Conservation (phyloP, 305 asterid species). For the Fraxinus dipetala region DNA sequence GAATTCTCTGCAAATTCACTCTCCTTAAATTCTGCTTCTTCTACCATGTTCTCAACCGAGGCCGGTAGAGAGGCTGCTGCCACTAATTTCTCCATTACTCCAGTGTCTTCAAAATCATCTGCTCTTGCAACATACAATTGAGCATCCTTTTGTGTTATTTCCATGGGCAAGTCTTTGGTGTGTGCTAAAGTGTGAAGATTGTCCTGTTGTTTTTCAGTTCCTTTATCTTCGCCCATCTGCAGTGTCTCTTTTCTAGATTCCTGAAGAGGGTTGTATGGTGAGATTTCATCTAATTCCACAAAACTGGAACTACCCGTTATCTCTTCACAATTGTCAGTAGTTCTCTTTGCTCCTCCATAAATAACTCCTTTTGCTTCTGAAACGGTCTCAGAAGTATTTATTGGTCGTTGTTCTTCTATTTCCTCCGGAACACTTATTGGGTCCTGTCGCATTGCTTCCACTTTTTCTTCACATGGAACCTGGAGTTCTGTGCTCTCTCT, state of each 20-base stretch:
- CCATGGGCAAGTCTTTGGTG: slow-evolving; percentile 20
- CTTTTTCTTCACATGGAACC: slow-evolving; percentile 23
- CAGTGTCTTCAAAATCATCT: slow-evolving; percentile 25
- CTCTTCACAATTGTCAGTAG: slow-evolving; percentile 15
- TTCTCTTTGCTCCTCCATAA: slow-evolving; percentile 11
- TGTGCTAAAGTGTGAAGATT: slow-evolving; percentile 19
- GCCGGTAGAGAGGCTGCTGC: slow-evolving; percentile 23
- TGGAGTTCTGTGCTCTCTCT: slow-evolving; percentile 20
- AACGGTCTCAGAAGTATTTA: slow-evolving; percentile 21
- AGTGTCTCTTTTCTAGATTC: slow-evolving; percentile 22
- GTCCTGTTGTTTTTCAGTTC: slow-evolving; percentile 27
- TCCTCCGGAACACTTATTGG: slow-evolving; percentile 14
- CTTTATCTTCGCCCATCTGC: slow-evolving; percentile 25
- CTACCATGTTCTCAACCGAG: slow-evolving; percentile 21
- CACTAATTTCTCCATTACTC: slow-evolving; percentile 25
- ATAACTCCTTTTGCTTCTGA: slow-evolving; percentile 23
- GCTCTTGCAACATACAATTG: slow-evolving; percentile 15
- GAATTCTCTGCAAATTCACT: slow-evolving; percentile 20
- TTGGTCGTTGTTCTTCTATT: slow-evolving; percentile 23
- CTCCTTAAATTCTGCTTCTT: slow-evolving; percentile 22
- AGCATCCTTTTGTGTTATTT: slow-evolving; percentile 18
- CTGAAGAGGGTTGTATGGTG: slow-evolving; percentile 12
- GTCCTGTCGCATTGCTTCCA: slow-evolving; percentile 19
- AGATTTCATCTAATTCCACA: slow-evolving; percentile 23
- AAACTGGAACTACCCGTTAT: slow-evolving; percentile 19